These are phyloP conservation scores for Wickerhamomyces sydowiorum DNA, from an alignment of 805 yeast species.

Conservation along the genomic window DNA sequence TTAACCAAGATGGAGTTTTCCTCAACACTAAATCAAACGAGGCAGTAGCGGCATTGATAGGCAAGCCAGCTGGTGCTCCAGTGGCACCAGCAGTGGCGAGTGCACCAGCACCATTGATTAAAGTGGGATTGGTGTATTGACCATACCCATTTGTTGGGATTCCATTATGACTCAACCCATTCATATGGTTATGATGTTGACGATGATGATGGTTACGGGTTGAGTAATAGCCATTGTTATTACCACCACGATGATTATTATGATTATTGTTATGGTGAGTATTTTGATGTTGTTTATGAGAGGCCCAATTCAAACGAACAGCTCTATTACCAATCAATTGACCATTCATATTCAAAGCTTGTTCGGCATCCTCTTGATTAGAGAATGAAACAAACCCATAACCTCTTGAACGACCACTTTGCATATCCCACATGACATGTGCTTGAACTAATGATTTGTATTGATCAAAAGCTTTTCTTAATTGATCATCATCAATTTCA, in stretches of 20 bases:
- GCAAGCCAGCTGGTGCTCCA: conserved; percentile 2
- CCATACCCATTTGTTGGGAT: background rate
- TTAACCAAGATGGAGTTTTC: conserved; percentile 78
- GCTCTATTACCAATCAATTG: conserved; percentile 65
- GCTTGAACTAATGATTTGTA: conserved; percentile 69
- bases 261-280: conserved; percentile 13
- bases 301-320: conserved; percentile 85
- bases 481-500: conserved; percentile 75
- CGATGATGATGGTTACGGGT: conserved; percentile 6
- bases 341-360: conserved; percentile 74
- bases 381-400: conserved; percentile 84
- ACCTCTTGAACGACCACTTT: conserved; percentile 85
- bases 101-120: background rate
- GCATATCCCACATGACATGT: conserved; percentile 97
- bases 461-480: conserved; percentile 49
- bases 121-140: background rate
- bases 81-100: background rate
- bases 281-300: conserved; percentile 49
- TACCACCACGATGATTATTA: conserved; percentile 5
- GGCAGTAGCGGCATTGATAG: conserved; percentile 1
- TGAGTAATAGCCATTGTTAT: conserved; percentile 3
- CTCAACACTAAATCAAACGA: conserved; percentile 65
- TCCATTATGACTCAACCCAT: conserved; percentile 1
- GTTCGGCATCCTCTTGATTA: conserved; percentile 63
- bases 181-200: conserved; percentile 5